Conservation (phyloP, 177 flowering plant genomes). For the Vitis hybrid region DNA sequence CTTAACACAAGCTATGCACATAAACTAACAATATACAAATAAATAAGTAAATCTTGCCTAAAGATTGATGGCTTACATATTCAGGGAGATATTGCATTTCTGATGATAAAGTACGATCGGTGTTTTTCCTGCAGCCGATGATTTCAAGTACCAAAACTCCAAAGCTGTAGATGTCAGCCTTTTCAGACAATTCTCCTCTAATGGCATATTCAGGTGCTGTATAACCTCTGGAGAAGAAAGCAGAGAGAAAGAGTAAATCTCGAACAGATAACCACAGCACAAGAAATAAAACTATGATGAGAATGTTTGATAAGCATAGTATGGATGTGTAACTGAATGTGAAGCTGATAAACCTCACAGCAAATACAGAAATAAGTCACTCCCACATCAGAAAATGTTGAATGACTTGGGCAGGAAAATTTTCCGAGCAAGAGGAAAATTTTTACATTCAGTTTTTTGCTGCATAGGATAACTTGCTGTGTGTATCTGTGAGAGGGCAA, state of each 20-base stretch:
- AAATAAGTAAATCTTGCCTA: neutral
- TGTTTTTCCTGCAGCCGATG: conserved; percentile 62
- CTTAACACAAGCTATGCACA: neutral
- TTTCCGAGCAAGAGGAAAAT: no score
- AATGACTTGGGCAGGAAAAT: no score
- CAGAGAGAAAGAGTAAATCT: neutral
- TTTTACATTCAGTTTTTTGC: no score
- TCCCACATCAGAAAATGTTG: no score
- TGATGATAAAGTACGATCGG: conserved; percentile 58
- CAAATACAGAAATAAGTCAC: no score
- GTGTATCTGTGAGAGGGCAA: no score
- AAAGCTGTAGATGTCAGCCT: conserved; percentile 84
- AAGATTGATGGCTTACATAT: conserved; percentile 44
- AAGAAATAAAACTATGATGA: no score
- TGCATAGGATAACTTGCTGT: no score
- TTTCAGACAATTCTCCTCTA: conserved; percentile 73
- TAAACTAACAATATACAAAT: neutral
- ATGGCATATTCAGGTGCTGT: conserved; percentile 83
- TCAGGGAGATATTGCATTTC: conserved; percentile 87
- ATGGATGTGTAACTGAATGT: no score
- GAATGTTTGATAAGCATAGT: no score
- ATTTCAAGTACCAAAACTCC: conserved; percentile 83
- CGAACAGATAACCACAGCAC: no score
- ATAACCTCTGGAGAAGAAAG: conserved; percentile 48
- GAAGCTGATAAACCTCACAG: no score